phyloP scores from a whole-genome alignment of 805 yeast species.

The Candida boleticola region DNA sequence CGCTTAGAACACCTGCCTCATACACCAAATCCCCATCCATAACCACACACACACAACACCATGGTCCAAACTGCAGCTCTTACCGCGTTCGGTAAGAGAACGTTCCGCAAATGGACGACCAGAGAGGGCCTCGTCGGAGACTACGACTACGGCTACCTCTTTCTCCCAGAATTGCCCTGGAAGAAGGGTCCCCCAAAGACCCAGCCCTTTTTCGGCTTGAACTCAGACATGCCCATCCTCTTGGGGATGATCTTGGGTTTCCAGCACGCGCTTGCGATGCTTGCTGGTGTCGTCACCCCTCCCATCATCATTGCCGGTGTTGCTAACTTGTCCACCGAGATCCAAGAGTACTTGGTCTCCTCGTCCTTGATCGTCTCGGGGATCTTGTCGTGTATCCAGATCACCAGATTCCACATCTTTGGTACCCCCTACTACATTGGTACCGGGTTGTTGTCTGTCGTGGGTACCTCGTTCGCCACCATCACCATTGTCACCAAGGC shows the following conservation, averaged over 20 bases:
- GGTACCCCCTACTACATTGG: slow-evolving; percentile 78
- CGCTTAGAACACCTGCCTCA: background rate
- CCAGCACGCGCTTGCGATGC: slow-evolving; percentile 86
- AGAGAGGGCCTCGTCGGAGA: slow-evolving; percentile 84
- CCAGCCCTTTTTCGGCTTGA: slow-evolving; percentile 81
- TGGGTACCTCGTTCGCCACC: slow-evolving; percentile 89
- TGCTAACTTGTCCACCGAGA: slow-evolving; percentile 53
- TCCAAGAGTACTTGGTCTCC: slow-evolving; percentile 37
- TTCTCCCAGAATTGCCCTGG: slow-evolving; percentile 81
- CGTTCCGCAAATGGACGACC: slow-evolving; percentile 56
- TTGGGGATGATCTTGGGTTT: slow-evolving; percentile 77
- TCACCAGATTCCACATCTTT: slow-evolving; percentile 75
- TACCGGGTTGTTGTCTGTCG: slow-evolving; percentile 85
- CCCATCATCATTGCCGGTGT: slow-evolving; percentile 63
- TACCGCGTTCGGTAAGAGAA: slow-evolving; percentile 17
- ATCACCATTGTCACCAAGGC: slow-evolving; percentile 70
- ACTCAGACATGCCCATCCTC: slow-evolving; percentile 77
- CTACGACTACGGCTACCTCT: slow-evolving; percentile 75
- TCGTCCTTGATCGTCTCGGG: slow-evolving; percentile 40
- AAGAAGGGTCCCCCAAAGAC: slow-evolving; percentile 41
- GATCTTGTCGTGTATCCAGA: slow-evolving; percentile 67
- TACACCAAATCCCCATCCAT: background rate
- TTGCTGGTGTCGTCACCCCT: slow-evolving; percentile 88
- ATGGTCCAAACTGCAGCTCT: slow-evolving; percentile 7
- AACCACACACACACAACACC: background rate